Evolutionary conservation across 192 early-diverging fungal species (phyloP).

Genomic region (Backusella parvicylindrica): DNA sequence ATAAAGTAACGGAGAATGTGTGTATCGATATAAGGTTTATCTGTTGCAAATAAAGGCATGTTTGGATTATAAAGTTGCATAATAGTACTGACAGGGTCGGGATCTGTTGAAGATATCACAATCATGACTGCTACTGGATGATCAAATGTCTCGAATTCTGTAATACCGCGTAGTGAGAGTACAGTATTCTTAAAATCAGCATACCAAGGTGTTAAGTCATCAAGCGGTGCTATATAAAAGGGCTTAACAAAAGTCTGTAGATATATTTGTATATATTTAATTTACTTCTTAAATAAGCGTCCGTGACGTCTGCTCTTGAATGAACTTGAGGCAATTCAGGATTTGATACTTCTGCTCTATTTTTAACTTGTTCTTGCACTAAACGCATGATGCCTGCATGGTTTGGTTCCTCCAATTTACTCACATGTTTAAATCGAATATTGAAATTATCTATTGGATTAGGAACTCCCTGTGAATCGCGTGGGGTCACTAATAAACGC

Average conservation of each 20-base stretch:
- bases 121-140: constrained; percentile 88
- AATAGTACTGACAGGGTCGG: constrained; percentile 73
- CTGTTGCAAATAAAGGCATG: constrained; percentile 52
- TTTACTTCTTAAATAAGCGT: constrained; percentile 45
- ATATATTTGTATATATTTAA: background rate
- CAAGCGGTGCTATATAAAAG: constrained; percentile 35
- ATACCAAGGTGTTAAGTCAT: constrained; percentile 84
- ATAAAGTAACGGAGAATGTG: constrained; percentile 79
- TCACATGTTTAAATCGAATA: constrained; percentile 59
- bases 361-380: constrained; percentile 46
- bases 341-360: constrained; percentile 7
- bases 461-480: constrained; percentile 60
- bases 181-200: constrained; percentile 63
- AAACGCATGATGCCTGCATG: constrained; percentile 41
- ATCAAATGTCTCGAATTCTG: constrained; percentile 92
- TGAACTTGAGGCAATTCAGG: background rate
- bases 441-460: constrained; percentile 58
- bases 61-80: constrained; percentile 52
- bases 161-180: constrained; percentile 58
- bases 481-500: constrained; percentile 54
- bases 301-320: constrained; percentile 44
- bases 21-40: constrained; percentile 75
- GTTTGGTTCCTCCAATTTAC: constrained; percentile 51
- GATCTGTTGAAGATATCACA: constrained; percentile 58
- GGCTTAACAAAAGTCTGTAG: background rate